phyloP scores from a whole-genome alignment of 129 eudicot genomes.

The Saussurea involucrata region DNA sequence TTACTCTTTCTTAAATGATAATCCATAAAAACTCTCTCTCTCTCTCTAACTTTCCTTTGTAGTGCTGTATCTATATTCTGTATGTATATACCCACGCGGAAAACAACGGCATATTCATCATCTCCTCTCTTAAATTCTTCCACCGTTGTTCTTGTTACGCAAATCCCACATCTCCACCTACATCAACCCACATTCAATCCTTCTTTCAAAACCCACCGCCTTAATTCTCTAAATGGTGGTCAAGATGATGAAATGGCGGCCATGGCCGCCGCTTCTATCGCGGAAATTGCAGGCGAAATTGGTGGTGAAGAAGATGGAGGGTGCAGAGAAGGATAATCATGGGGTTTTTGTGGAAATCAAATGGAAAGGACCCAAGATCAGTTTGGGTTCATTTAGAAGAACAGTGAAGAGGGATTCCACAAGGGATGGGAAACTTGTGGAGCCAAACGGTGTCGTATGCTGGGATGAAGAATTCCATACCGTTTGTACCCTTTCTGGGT shows the following conservation, averaged over 20 bases:
- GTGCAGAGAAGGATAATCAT: conserved; percentile 20
- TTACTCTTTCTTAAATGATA: not conserved
- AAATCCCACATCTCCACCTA: not conserved
- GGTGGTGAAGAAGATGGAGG: conserved; percentile 50
- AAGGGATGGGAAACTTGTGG: conserved; percentile 17
- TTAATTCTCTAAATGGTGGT: conserved; percentile 53
- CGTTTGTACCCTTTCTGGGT: conserved; percentile 61
- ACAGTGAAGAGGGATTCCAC: conserved; percentile 64
- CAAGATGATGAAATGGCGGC: conserved; percentile 93
- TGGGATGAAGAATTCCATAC: conserved; percentile 85
- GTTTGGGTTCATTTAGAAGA: conserved; percentile 68
- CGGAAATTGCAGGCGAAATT: conserved; percentile 68
- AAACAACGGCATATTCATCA: conserved; percentile 22
- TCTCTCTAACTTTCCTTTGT: conserved; percentile 35
- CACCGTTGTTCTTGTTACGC: not conserved
- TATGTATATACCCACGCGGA: conserved; percentile 8
- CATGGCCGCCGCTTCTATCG: conserved; percentile 82
- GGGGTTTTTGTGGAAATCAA: conserved; percentile 61
- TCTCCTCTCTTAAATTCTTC: conserved; percentile 7
- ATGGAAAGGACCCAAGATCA: conserved; percentile 84
- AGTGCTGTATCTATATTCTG: conserved; percentile 21
- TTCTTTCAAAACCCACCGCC: conserved; percentile 8
- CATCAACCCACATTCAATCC: conserved; percentile 10
- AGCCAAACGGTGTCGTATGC: conserved; percentile 50
- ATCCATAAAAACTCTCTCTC: conserved; percentile 6